phyloP scores from a whole-genome alignment of 176 grass and related monocot species.

The Secale cereale region DNA sequence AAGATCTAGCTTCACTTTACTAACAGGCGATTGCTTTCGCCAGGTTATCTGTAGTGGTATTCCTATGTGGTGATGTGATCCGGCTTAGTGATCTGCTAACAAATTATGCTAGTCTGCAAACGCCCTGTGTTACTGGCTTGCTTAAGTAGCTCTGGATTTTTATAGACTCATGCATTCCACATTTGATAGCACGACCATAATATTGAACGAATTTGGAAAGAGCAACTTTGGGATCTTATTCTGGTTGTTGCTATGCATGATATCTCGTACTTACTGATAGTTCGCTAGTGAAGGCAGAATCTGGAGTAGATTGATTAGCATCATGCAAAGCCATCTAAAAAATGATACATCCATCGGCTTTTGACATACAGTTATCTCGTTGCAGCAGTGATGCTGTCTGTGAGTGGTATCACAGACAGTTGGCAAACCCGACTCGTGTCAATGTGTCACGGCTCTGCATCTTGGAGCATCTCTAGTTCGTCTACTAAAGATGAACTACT shows the following conservation, averaged over 20 bases:
- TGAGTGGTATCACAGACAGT: no score
- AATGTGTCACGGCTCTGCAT: no score
- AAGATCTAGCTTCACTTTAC: background rate
- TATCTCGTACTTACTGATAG: background rate
- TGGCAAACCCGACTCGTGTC: no score
- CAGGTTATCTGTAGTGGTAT: background rate
- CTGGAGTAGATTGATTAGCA: background rate
- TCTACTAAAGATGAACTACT: no score
- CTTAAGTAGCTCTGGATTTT: background rate
- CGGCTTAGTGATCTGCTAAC: background rate
- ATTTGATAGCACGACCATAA: background rate
- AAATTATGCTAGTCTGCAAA: background rate
- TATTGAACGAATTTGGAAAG: background rate
- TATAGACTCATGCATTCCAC: background rate
- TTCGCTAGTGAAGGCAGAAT: background rate
- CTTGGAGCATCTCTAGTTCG: no score
- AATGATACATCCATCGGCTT: background rate
- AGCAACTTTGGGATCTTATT: background rate
- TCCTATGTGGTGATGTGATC: conserved; percentile 10
- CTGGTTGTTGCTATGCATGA: background rate
- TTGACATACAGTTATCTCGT: background rate
- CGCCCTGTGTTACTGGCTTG: background rate
- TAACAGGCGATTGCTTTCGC: background rate
- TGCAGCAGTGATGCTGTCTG: background rate
- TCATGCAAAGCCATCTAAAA: background rate